These are phyloP conservation scores for Globisporangium takayamanum DNA, from an alignment of 352 stramenopile genomes.

Conservation along the genomic window DNA sequence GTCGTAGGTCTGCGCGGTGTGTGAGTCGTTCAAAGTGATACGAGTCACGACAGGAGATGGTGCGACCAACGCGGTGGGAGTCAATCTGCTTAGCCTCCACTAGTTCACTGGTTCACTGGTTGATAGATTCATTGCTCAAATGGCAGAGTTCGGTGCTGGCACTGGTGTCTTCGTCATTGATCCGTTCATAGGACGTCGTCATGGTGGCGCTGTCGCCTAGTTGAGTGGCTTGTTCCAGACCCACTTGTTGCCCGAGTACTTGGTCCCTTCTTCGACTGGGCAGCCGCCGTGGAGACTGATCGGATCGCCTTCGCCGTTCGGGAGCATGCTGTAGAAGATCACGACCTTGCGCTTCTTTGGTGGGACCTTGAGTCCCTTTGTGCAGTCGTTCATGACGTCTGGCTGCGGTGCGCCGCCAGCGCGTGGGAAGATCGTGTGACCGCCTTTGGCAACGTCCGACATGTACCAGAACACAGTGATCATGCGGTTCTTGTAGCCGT, in stretches of 20 bases:
- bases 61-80: not conserved
- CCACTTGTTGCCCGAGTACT: conserved; percentile 81
- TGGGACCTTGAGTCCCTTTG: conserved; percentile 50
- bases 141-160: not conserved
- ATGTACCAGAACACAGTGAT: conserved; percentile 87
- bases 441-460: conserved; percentile 64
- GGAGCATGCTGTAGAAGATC: conserved; percentile 79
- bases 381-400: conserved; percentile 46
- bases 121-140: not conserved
- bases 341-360: conserved; percentile 73
- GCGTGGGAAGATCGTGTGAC: conserved; percentile 69
- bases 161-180: too few relatives aligned
- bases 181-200: too few relatives aligned
- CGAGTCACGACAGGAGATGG: not conserved
- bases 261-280: conserved; percentile 63
- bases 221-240: conserved; percentile 70
- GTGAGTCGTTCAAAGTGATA: not conserved
- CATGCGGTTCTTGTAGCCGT: conserved; percentile 80
- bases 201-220: not conserved
- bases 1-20: not conserved
- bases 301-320: conserved; percentile 49
- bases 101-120: too few relatives aligned
- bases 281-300: conserved; percentile 68
- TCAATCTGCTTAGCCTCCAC: not conserved
- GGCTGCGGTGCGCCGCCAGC: conserved; percentile 39